Percentiles rank a stretch among this genome's conserved stretches.
These are phyloP conservation scores for Fraxinus angustifolia DNA, from an alignment of 305 asterid species.

Conservation along the genomic window DNA sequence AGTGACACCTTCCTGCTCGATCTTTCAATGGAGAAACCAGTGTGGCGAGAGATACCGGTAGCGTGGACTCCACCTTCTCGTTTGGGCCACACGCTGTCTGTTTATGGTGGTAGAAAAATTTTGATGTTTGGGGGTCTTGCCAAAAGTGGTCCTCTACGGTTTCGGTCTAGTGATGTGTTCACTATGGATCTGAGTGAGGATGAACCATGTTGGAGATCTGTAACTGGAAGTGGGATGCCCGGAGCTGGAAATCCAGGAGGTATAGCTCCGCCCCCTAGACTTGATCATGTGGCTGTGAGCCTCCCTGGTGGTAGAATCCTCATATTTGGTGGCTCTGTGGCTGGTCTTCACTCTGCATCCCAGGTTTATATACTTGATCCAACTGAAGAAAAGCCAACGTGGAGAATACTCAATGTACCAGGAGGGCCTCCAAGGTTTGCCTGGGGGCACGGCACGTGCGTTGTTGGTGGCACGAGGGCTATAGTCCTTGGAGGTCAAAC, in stretches of 20 bases:
- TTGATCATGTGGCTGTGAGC: background rate
- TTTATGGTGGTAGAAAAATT: background rate
- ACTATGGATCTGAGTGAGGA: background rate
- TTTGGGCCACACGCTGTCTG: background rate
- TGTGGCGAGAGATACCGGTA: background rate
- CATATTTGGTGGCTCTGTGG: background rate
- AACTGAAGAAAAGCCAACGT: background rate
- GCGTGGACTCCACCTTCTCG: background rate
- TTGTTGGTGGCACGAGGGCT: background rate
- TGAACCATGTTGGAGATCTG: background rate
- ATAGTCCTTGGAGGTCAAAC: background rate
- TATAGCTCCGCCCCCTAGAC: background rate
- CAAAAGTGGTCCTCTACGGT: background rate
- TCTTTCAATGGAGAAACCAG: slow-evolving; percentile 9
- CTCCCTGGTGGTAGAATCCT: background rate
- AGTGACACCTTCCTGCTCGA: slow-evolving; percentile 2
- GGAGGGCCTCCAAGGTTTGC: background rate
- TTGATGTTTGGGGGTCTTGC: background rate
- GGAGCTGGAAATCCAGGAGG: background rate
- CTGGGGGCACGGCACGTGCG: background rate
- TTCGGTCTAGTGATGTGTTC: background rate
- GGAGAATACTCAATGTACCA: background rate
- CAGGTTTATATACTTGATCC: background rate
- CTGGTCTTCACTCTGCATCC: background rate
- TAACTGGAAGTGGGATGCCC: background rate